Base-by-base conservation (phyloP, 2,329 filamentous ascomycete species). In the Pyrenophora teres region DNA sequence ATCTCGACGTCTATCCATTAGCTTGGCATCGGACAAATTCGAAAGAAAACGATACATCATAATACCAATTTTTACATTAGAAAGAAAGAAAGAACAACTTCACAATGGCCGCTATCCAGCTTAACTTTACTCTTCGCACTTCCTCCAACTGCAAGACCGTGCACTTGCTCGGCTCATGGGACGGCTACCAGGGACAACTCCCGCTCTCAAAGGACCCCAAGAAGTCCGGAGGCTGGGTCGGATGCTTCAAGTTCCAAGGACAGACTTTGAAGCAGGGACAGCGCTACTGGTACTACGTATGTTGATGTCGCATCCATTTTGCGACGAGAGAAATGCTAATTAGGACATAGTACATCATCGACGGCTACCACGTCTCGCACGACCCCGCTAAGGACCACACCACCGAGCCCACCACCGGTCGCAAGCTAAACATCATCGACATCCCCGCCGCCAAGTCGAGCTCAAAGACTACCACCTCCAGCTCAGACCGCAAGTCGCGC, bases 201-300 rank as follows among this genome's bases (percentile, higher is more conserved):
- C 93, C 93, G 50, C 89, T 97, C 67, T 91, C 92, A 78, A 92
- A 92, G 81, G 91, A 96, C 71, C 84, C 88, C 41, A 87, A 87
- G 78, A 96, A 96, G 82, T 86, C 88, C 50, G 92, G 92, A 73
- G 89, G 89, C 66, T 97, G 93, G 92, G 90, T 92, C 76, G 94
- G 93, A 72, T 95, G 91, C 70, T 97, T 99, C 83, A 88, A 91
- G 80, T 97, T 99, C 81, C 89, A 94, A 79, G 88, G 88, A 74
- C 79, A 85, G 57, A 93, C 90, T 54, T 84, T 97, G 68, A 87
- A 93, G 81, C 82, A 90, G 68, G 92, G 93, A 74, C 87, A 90
- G 75, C 88, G 93, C 74, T 97, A 97, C 86, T 99, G 94, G 94
- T 99, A 97, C 87, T 99, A 99, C 86, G 78, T 80, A 73, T 60